Evolutionary conservation across 805 yeast species (phyloP).

Genomic region (Starmerella geochares): DNA sequence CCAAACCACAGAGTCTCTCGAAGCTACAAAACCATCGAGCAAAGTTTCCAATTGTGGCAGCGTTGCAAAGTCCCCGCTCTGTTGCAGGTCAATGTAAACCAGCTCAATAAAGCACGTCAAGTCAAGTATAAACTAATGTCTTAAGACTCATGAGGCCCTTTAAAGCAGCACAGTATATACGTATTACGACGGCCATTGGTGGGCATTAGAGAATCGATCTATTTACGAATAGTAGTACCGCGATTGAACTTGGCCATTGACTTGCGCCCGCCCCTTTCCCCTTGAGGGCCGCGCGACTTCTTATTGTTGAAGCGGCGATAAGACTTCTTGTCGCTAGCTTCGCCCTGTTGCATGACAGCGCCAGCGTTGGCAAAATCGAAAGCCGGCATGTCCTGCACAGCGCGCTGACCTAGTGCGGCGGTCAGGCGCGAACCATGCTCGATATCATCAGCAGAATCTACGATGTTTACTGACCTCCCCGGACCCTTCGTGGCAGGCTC

Average conservation of each 20-base stretch:
- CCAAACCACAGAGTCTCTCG: no score
- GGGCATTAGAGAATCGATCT: not conserved
- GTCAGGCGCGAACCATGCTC: conserved; percentile 10
- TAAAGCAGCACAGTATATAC: no score
- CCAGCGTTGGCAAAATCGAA: conserved; percentile 28
- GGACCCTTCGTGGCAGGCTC: not conserved
- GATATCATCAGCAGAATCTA: conserved; percentile 18
- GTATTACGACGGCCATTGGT: no score
- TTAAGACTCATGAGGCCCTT: no score
- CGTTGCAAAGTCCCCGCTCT: no score
- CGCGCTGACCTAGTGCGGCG: not conserved
- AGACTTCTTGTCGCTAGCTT: not conserved
- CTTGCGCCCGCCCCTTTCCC: conserved; percentile 14
- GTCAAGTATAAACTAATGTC: no score
- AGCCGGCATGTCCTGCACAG: conserved; percentile 17
- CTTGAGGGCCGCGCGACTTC: not conserved
- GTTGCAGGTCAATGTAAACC: no score
- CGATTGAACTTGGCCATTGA: conserved; percentile 18
- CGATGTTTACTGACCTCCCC: conserved; percentile 20
- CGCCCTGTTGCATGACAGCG: conserved; percentile 21
- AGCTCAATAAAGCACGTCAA: no score
- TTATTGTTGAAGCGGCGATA: conserved; percentile 1
- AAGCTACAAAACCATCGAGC: no score
- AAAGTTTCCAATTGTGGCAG: no score
- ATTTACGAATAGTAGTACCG: conserved; percentile 16